Conservation (phyloP, 2,329 filamentous ascomycete genomes). For the Fusarium haematococcum region DNA sequence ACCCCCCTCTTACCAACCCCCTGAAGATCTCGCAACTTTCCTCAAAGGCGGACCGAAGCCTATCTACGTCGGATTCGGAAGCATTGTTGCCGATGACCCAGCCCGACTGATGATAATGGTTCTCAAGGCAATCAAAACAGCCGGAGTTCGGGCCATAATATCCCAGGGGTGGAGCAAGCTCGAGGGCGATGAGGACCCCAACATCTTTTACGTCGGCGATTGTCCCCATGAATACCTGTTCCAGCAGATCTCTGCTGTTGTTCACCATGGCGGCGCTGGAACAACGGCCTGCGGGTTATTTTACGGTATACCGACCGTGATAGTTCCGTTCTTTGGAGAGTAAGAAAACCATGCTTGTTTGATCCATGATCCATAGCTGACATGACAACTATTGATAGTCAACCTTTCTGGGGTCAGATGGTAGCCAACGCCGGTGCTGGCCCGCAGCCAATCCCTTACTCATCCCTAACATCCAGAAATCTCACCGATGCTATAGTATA, state of each 20-base stretch:
- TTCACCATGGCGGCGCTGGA: constrained; percentile 87
- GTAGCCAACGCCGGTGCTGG: background rate
- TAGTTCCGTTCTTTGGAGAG: constrained; percentile 88
- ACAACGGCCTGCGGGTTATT: constrained; percentile 86
- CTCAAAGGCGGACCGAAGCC: constrained; percentile 68
- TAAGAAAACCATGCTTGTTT: background rate
- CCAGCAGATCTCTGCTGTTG: constrained; percentile 79
- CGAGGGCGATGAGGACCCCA: constrained; percentile 62
- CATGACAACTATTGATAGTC: background rate
- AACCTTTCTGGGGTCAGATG: constrained; percentile 5
- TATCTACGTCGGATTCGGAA: constrained; percentile 80
- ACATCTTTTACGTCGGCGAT: constrained; percentile 75
- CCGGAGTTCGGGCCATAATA: constrained; percentile 74
- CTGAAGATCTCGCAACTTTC: constrained; percentile 65
- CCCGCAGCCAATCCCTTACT: background rate
- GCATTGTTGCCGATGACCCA: constrained; percentile 77
- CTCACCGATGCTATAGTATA: background rate
- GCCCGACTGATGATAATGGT: constrained; percentile 74
- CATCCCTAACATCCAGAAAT: background rate
- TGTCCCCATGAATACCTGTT: constrained; percentile 88
- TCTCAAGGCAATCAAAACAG: constrained; percentile 70
- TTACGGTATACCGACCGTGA: constrained; percentile 79
- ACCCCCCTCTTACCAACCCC: constrained; percentile 59
- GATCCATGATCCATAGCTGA: background rate
- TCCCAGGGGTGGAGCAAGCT: constrained; percentile 80